Percentiles rank a stretch among this genome's conserved stretches.
phyloP scores from a whole-genome alignment of 2,329 filamentous ascomycete species.

The Microdochium nivale region DNA sequence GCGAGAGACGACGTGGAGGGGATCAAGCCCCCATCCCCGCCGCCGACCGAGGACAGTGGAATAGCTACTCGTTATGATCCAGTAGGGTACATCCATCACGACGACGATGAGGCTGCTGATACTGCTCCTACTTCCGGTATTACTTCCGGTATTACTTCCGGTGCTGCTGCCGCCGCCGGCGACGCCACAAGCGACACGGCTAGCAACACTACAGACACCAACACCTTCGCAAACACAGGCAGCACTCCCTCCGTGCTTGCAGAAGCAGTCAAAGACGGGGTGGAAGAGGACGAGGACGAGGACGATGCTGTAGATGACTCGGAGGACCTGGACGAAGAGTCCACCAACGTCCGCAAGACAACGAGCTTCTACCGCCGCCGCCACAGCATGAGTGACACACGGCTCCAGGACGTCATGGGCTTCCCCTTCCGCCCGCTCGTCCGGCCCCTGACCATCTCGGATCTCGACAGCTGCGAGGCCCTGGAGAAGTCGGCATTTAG shows the following conservation, averaged over 20 bases:
- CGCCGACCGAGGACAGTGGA: neutral
- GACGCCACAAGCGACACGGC: no score
- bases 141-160: no score
- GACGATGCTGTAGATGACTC: conserved; percentile 28
- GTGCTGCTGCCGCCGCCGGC: no score
- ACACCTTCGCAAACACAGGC: neutral
- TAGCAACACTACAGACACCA: neutral
- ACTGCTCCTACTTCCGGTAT: no score
- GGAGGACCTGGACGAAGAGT: conserved; percentile 28
- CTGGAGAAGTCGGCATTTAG: conserved; percentile 49
- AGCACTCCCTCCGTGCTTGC: neutral
- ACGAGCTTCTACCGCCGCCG: conserved; percentile 29
- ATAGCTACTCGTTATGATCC: neutral
- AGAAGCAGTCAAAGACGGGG: neutral
- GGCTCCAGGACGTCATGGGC: conserved; percentile 34
- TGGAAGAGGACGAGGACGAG: neutral
- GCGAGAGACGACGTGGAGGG: neutral
- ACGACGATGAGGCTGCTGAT: neutral
- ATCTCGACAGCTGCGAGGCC: conserved; percentile 50
- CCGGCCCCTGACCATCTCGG: conserved; percentile 60
- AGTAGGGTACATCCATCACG: neutral
- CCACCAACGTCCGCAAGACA: conserved; percentile 27
- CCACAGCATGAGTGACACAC: conserved; percentile 20
- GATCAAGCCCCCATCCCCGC: neutral
- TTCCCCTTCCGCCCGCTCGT: conserved; percentile 64